Conservation (phyloP, 2,329 filamentous ascomycete species). For the Fusarium setosum region DNA sequence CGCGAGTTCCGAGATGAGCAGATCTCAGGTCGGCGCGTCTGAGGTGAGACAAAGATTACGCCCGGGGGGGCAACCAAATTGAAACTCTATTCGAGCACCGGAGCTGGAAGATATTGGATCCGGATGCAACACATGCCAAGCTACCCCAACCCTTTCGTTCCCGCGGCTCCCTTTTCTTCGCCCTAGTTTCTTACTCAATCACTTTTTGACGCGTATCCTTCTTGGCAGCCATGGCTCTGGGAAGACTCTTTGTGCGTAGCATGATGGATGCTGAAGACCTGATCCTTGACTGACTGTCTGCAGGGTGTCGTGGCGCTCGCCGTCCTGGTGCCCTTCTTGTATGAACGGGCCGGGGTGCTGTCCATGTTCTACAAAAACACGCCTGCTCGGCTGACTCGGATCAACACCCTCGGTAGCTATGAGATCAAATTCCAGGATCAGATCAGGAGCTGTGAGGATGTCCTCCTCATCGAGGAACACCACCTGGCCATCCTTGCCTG, state of each 20-base stretch:
- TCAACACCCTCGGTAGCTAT: conserved; percentile 42
- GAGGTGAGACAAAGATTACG: too few species aligned
- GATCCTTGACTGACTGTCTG: neutral
- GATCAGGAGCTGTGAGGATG: conserved; percentile 56
- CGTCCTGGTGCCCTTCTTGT: conserved; percentile 16
- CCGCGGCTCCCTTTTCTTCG: neutral
- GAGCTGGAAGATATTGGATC: neutral
- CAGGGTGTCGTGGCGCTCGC: conserved; percentile 21
- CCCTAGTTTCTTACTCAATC: neutral
- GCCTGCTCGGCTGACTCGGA: conserved; percentile 41
- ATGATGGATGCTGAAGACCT: accelerated
- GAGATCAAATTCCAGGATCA: conserved; percentile 50
- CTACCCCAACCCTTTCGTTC: too few species aligned
- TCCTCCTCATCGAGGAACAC: conserved; percentile 48
- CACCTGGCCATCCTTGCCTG: conserved; percentile 52
- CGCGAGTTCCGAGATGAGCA: too few species aligned
- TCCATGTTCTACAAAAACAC: conserved; percentile 44
- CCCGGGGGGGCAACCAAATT: too few species aligned
- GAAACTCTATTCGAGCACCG: too few species aligned
- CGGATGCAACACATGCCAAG: neutral
- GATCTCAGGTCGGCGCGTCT: too few species aligned
- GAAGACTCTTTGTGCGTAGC: conserved; percentile 9
- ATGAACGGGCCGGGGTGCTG: conserved; percentile 26
- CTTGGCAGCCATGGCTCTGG: conserved; percentile 7
- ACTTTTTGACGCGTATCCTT: neutral